Conservation (phyloP, 2,329 filamentous ascomycete genomes). For the Epichloe gansuensis region DNA sequence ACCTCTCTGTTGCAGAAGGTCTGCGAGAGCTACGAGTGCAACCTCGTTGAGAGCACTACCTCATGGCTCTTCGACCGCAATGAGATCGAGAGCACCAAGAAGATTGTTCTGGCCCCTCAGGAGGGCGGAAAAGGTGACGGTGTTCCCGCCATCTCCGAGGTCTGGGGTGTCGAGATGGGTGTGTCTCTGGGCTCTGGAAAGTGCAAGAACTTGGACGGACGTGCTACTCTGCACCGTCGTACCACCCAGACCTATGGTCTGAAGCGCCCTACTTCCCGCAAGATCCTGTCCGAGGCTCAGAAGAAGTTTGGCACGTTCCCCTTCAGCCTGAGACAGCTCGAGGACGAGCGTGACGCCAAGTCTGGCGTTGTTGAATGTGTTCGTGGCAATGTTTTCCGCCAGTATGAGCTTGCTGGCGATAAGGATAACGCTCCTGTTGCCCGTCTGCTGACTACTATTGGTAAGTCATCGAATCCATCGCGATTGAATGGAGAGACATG, state of each 20-base stretch:
- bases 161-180: slow-evolving; percentile 96
- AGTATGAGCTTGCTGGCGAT: slow-evolving; percentile 93
- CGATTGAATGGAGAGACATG: slow-evolving; percentile 23
- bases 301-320: slow-evolving; percentile 98
- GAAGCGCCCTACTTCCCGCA: slow-evolving; percentile 87
- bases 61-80: slow-evolving; percentile 95
- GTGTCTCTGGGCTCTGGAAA: slow-evolving; percentile 86
- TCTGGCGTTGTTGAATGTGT: slow-evolving; percentile 93
- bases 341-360: slow-evolving; percentile 94
- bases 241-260: slow-evolving; percentile 85
- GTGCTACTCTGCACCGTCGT: slow-evolving; percentile 84
- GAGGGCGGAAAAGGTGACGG: slow-evolving; percentile 90
- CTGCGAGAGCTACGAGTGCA: slow-evolving; percentile 80
- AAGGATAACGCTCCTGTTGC: slow-evolving; percentile 80
- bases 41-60: slow-evolving; percentile 92
- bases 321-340: slow-evolving; percentile 92
- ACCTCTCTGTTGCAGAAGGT: slow-evolving; percentile 83
- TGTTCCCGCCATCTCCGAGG: slow-evolving; percentile 75
- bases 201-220: slow-evolving; percentile 81
- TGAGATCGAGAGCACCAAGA: slow-evolving; percentile 95
- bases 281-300: slow-evolving; percentile 85
- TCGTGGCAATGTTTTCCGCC: slow-evolving; percentile 78
- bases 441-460: slow-evolving; percentile 79
- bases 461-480: slow-evolving; percentile 42
- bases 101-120: slow-evolving; percentile 82